Base-by-base conservation (phyloP, 2,329 filamentous ascomycete genomes). In the Paecilomyces sp. region DNA sequence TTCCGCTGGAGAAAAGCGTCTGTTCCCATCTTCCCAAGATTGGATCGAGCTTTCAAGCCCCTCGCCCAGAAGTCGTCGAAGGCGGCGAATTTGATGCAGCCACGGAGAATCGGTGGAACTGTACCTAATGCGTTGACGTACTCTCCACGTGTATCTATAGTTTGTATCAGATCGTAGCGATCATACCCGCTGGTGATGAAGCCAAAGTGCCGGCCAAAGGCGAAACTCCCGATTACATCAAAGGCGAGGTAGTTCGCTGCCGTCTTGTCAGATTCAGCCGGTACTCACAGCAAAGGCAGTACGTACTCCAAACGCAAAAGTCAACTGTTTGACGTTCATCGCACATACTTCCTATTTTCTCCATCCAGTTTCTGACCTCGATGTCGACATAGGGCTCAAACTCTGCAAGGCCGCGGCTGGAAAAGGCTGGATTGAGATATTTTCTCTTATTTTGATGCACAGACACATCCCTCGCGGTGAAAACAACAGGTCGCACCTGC, bases 391-490 rank as follows among this genome's bases (percentile, higher is more conserved):
- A 30, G 8, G 56, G 58, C 51, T 60, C 56, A 57, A 57, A 62
- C 13, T 62, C 58, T 25, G 28, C 15, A 13, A 60, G 25, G 36
- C 54, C 50, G 31, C 51, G 58, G 7, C 58, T 52, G 3, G 61
- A 60, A 31, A 62, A 62, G 18, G 56, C 61, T 11, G 61, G 56
- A 55, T 57, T 60, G 13, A 62, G 51, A 34, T 60, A 57, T 31
- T 60, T 65, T n/a, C 62, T 59, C 54, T 68, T 68, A 3, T 31
- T n/a, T 25, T 65, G 66, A 57, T 67, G 65, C 8, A 50, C 24
- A 18, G 52, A 22, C 2, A 24, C 24, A 28, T 58, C 47, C 24
- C 41, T 34, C 13, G 60, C 58, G 34, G 59, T 61, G 30, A 61
- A 61, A n/a, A 61, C 18, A 7, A 57, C 58, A 8, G 57, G 60